Evolutionary conservation across 768 basidiomycete species (phyloP).

Genomic region (Lactarius psammicola): DNA sequence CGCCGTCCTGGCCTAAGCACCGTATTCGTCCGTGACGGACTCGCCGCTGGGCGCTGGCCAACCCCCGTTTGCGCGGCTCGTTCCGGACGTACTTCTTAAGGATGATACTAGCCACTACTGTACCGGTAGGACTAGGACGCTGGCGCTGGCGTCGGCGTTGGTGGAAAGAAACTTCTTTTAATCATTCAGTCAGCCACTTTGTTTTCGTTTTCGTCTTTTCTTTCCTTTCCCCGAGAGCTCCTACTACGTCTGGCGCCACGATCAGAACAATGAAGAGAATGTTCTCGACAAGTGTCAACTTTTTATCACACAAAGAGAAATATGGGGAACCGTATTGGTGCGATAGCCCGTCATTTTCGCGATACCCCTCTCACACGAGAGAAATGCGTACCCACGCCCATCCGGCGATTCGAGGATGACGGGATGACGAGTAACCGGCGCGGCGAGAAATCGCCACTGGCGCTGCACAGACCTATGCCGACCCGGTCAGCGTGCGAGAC

Average conservation of each 20-base stretch:
- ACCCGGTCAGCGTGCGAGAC: slow-evolving; percentile 1
- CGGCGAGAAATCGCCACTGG: slow-evolving; percentile 1
- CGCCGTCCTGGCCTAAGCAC: background rate
- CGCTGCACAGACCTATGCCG: background rate
- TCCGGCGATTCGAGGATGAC: slow-evolving; percentile 2
- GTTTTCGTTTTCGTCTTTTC: background rate
- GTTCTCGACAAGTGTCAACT: slow-evolving; percentile 9
- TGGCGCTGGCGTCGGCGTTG: background rate
- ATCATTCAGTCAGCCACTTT: background rate
- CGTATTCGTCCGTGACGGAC: slow-evolving; percentile 27
- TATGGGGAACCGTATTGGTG: no score
- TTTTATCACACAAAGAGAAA: background rate
- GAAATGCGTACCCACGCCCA: background rate
- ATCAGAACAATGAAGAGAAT: background rate
- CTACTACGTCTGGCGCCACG: background rate
- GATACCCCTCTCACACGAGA: background rate
- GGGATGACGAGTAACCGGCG: background rate
- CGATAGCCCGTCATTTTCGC: slow-evolving; percentile 3
- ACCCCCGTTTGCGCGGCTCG: background rate
- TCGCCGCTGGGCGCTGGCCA: slow-evolving; percentile 6
- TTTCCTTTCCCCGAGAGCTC: background rate
- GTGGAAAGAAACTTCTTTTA: slow-evolving; percentile 6
- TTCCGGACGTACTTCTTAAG: background rate
- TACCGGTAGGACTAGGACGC: background rate
- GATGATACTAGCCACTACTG: background rate